Conservation (phyloP, 495 filamentous ascomycete genomes). For the Penicillium coffeae region DNA sequence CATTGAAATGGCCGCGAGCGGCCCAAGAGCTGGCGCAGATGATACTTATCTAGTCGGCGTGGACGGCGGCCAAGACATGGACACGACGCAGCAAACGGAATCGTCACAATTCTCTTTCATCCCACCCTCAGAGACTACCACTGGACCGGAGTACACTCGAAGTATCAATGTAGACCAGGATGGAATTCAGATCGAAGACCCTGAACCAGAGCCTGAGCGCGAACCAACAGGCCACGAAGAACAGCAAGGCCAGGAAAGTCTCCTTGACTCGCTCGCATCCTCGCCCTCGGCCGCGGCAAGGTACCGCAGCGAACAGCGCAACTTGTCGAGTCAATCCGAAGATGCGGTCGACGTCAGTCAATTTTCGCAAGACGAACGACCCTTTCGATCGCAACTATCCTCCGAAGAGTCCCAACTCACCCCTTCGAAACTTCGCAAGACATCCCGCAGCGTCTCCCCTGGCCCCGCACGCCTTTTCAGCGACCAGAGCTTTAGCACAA, state of each 20-base stretch:
- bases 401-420: constrained; percentile 30
- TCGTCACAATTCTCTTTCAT: constrained; percentile 28
- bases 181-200: constrained; percentile 5
- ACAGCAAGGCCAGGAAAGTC: constrained; percentile 49
- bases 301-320: constrained; percentile 45
- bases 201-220: constrained; percentile 22
- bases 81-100: constrained; percentile 15
- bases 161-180: background rate
- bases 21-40: constrained; percentile 28
- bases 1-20: constrained; percentile 32
- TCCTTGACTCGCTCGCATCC: constrained; percentile 58
- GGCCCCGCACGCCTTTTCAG: constrained; percentile 34
- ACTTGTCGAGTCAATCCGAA: constrained; percentile 20
- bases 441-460: constrained; percentile 31
- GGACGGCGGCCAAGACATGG: constrained; percentile 18
- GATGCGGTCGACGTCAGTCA: constrained; percentile 16
- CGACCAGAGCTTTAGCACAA: constrained; percentile 26
- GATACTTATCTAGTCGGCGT: constrained; percentile 44
- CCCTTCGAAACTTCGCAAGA: constrained; percentile 23
- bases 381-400: constrained; percentile 18
- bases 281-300: constrained; percentile 65
- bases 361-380: constrained; percentile 24
- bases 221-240: constrained; percentile 17
- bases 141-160: constrained; percentile 16
- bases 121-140: constrained; percentile 21